Evolutionary conservation across 1,284 basidiomycete species (phyloP).

Genomic region (Fomes fomentarius): DNA sequence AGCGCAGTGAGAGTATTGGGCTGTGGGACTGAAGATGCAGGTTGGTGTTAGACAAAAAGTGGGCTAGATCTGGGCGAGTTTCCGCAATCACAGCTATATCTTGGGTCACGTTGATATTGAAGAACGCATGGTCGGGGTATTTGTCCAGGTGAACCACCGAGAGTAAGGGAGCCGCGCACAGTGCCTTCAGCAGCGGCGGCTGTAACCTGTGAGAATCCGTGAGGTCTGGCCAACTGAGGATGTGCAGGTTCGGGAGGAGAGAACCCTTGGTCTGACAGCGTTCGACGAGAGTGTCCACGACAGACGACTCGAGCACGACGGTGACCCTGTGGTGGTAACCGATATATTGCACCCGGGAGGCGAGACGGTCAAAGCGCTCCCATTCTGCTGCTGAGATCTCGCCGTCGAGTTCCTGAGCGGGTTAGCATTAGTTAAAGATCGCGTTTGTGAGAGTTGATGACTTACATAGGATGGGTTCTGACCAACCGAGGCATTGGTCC

Average conservation of each 20-base stretch:
- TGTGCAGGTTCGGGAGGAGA: neutral
- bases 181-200: neutral
- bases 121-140: too few species aligned
- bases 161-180: neutral
- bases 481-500: too few species aligned
- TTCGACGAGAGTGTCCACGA: neutral
- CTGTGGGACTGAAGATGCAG: too few species aligned
- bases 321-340: too few species aligned
- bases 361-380: neutral
- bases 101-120: too few species aligned
- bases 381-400: neutral
- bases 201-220: neutral
- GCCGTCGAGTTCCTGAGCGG: neutral
- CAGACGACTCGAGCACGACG: neutral
- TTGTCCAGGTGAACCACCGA: too few species aligned
- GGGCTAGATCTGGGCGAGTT: too few species aligned
- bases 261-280: neutral
- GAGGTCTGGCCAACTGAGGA: neutral
- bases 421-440: neutral
- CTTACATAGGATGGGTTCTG: too few species aligned
- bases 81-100: too few species aligned
- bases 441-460: neutral
- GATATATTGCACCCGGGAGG: neutral
- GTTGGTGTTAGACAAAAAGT: too few species aligned
- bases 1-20: too few species aligned